Evolutionary conservation across 768 basidiomycete genomes (phyloP), one percentile per base, ranked within the genome.

Genomic region (Hebeloma cylindrosporum): DNA sequence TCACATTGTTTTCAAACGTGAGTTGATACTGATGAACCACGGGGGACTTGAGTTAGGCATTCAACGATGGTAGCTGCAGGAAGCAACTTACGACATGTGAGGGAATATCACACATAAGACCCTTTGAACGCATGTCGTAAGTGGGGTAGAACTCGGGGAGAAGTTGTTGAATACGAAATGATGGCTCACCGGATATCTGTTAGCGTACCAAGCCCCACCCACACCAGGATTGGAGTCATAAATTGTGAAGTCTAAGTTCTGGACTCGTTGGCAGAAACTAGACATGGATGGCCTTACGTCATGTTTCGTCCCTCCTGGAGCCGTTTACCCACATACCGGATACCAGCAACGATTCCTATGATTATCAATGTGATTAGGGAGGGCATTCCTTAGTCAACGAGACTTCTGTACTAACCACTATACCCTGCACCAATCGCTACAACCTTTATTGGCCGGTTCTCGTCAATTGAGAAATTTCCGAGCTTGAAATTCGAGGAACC

Each of bases 201-300:
- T 82, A 7, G 64, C 61, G 51, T 67, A 75, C 83, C 83, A 85
- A 2, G 80, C 75, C 2, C 83, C 83, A 7, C 82, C 83, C 17
- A 85, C 66, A 2, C 73, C 76, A n/a, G 68, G 62, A 39, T 75
- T 71, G 45, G 78, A 77, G 43, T 85, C 83, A 56, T 82, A 84
- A 11, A 83, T 74, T 0, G 70, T 71, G 4, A 85, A 57, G 14
- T 77, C 63, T 10, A 83, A 47, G 48, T 83, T 82, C 34, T 69
- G 68, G 9, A 83, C 63, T 22, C 64, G 67, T 61, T 80, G 80
- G 6, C 71, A 63, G 50, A 81, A 77, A 26, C 79, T 80, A 34
- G 7, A 26, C 41, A 29, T 10, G 14, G 21, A 18, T 21, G 20
- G 28, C 29, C 45, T 44, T 22, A 32, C n/a, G 9, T 28, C 7